Base-by-base conservation (phyloP, 768 basidiomycete genomes). In the Termitomyces sp. region DNA sequence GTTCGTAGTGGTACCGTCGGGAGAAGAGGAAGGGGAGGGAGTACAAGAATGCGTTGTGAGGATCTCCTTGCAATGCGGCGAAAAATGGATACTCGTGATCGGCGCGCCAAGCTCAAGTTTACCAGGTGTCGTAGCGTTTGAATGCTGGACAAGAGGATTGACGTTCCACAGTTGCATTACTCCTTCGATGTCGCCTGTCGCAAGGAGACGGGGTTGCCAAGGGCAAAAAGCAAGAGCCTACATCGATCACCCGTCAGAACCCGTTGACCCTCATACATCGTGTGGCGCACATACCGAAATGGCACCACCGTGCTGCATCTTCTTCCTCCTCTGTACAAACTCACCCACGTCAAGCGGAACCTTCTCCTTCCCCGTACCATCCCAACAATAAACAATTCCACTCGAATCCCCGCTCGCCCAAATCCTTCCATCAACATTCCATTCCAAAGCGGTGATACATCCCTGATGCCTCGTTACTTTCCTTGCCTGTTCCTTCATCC, bases 151-250 rank as follows among this genome's bases (percentile, higher is more conserved):
- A 65, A 78, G 57, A 65, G 79, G 50, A 62, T 77, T 68, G 66
- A 82, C 63, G 62, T 79, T 80, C 84, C 83, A 86, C 51, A 86
- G 68, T 20, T 79, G 79, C 56, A 84, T 71, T 1, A 76, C 75
- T 26, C 82, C 81, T 13, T 78, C 76, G 2, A 78, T 74, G 43
- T 87, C 92, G 0, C 92, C 94, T 0, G 88, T 83, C 0, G 91
- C 90, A 45, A 95, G 81, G 3, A 92, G 74, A 18, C 85, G 85
- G 0, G 85, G 79, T 66, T 91, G 85, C 94, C 94, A 95, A 0
- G 94, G 90, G 60, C 88, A 92, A 86, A 94, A 96, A 1, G 91
- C 87, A 53, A 95, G 72, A 0, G 93, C 91, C 90, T 91, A 33
- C 30, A 58, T 20, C 24, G n/a, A 56, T 32, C 26, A 52, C 40